Base-by-base conservation (phyloP, 768 basidiomycete species). In the Serendipita sp. region DNA sequence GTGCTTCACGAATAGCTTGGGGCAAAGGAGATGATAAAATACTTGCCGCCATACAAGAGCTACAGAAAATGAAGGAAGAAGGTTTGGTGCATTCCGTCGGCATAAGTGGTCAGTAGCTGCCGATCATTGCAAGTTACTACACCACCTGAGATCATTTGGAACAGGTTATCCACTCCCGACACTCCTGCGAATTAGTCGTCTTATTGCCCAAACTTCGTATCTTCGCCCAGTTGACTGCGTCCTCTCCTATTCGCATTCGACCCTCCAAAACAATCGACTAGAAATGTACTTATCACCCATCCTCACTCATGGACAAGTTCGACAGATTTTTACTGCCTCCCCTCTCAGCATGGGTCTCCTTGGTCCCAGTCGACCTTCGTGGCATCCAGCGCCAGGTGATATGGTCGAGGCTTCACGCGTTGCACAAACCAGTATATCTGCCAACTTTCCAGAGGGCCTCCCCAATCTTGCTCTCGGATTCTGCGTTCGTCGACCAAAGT, bases 281-380 rank as follows among this genome's bases (percentile, higher is more conserved):
- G 70, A 72, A 42, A 71, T 76, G 9, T 90, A 83, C 70, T 76
- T 78, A 28, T 73, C 78, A 11, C 77, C 79, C 42, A 78, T 92
- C 62, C 75, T 76, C 65, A 70, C 73, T 20, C 83, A 85, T 24
- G 89, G 88, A 0, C 74, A 80, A 58, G 79, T 94, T 45, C 70
- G 72, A 62, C 86, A 88, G 62, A 75, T 94, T 30, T 61, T 91
- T 60, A 76, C 84, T 2, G 91, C 91, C 1, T 90, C 90, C 1
- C 91, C 91, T 5, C 76, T 94, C 61, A 84, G 81, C 69, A 93
- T 93, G 90, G 85, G 85, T 0, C 79, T 93, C 2, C 77, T 94
- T 34, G 82, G 82, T 0, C 72, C 75, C 7, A 70, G 69, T 0
- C 76, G 79, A 2, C 85, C 86, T 0, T 13, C 71, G 2, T 93